Evolutionary conservation across 441 rosid genomes (phyloP).

Genomic region (Cnidoscolus chayamansa): DNA sequence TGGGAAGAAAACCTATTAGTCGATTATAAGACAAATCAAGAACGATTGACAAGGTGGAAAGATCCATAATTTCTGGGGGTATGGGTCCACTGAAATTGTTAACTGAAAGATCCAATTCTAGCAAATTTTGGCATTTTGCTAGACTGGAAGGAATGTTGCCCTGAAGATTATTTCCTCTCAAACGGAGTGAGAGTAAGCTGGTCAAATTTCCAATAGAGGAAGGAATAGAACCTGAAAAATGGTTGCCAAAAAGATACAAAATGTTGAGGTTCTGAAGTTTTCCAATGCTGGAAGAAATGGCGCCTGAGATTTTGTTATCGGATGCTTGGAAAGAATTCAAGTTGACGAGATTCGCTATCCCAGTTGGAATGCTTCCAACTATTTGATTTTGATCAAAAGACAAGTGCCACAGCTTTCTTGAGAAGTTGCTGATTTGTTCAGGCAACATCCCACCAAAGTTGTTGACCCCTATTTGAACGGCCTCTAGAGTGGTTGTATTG

Average conservation of each 20-base stretch:
- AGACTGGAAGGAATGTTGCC: constrained; percentile 21
- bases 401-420: not conserved
- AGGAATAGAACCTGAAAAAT: constrained; percentile 18
- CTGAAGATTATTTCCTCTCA: constrained; percentile 3
- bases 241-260: not conserved
- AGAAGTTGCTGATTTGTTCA: constrained; percentile 1
- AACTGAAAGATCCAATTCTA: not conserved
- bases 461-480: not conserved
- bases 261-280: not conserved
- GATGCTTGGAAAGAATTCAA: not conserved
- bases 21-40: not conserved
- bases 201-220: constrained; percentile 12
- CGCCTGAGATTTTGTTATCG: constrained; percentile 18
- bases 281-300: not conserved
- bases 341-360: constrained; percentile 11
- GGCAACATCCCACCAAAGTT: constrained; percentile 12
- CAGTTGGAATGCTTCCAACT: constrained; percentile 17
- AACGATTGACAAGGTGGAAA: not conserved
- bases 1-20: not conserved
- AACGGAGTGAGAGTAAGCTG: not conserved
- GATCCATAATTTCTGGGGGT: not conserved
- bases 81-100: not conserved
- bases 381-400: not conserved
- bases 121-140: constrained; percentile 2
- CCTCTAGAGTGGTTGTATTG: not conserved